phyloP scores from a whole-genome alignment of 129 eudicot species.

The Heracleum sosnowskyi region DNA sequence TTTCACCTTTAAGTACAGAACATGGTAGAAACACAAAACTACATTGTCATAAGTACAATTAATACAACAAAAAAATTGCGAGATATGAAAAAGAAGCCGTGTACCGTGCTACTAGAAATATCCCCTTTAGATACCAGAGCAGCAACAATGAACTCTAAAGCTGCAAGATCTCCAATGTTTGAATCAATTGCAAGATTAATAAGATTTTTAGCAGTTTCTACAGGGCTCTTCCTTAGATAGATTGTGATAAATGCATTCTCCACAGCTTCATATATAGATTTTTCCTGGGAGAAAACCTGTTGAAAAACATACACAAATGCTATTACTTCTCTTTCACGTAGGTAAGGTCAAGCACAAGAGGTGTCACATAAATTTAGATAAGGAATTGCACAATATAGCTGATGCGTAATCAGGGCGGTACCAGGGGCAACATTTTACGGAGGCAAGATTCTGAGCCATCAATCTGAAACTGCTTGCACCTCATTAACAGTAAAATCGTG shows the following conservation, averaged over 20 bases:
- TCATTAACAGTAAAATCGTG: slow-evolving; percentile 84
- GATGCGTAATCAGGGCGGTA: slow-evolving; percentile 18
- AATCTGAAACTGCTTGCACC: slow-evolving; percentile 91
- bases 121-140: slow-evolving; percentile 89
- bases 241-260: slow-evolving; percentile 89
- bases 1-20: neutral
- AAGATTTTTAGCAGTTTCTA: slow-evolving; percentile 87
- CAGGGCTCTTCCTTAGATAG: slow-evolving; percentile 61
- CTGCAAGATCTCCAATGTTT: slow-evolving; percentile 92
- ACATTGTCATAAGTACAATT: neutral
- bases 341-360: neutral
- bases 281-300: slow-evolving; percentile 94
- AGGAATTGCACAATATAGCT: neutral
- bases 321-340: neutral
- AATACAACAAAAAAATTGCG: neutral
- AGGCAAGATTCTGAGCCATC: slow-evolving; percentile 89
- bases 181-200: slow-evolving; percentile 70
- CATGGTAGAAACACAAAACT: neutral
- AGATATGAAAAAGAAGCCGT: slow-evolving; percentile 3
- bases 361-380: neutral
- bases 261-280: slow-evolving; percentile 87
- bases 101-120: slow-evolving; percentile 61
- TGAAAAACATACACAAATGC: slow-evolving; percentile 3
- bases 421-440: slow-evolving; percentile 96
- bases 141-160: slow-evolving; percentile 73